Base-by-base conservation (phyloP, 345 rosid species). In the Kernera saxatilis region DNA sequence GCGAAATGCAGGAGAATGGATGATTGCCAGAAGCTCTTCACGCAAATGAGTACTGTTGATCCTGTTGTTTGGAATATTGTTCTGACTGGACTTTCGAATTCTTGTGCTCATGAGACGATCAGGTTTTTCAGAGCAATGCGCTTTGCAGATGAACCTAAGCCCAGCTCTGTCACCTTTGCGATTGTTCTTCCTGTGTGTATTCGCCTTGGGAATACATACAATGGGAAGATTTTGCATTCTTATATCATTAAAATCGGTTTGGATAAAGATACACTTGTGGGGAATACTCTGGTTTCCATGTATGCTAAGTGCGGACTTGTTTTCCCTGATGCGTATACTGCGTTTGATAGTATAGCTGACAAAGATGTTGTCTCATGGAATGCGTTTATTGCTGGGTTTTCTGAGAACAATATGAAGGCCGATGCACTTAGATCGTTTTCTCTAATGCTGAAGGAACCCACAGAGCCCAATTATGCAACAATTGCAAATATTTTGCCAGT, bases 331-430 rank as follows among this genome's bases (percentile, higher is more conserved):
- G 88, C 96, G 5, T 79, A 64, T 48, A 60, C 84, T 57, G 87
- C 81, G 49, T 92, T 89, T 79, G 51, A 71, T 64, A 65, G 79
- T 72, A 87, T 89, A 55, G 29, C 25, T 70, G 80, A 84, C 51
- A 89, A 85, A 77, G 98, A 92, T 62, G 91, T 88, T 13, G 84
- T 92, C 74, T 88, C 98, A 2, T 89, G 96, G 96, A 89, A 92
- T 80, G 94, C 96, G 35, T 77, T 89, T 21, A 86, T 92, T 78
- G 88, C 96, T 21, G 98, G 96, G 71, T 82, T 87, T 82, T 83
- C 94, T 41, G 94, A 86, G 85, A 86, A 88, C 50, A 79, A 75
- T 70, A 58, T 89, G 72, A 72, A 72, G 40, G 73, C 50, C 8
- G 73, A 75, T 37, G 92, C 96, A 6, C 78, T 92, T 53, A 81